Percentiles rank a stretch among this genome's conserved stretches.
Conservation (phyloP, 2,329 filamentous ascomycete species). For the Juglanconis sp. region DNA sequence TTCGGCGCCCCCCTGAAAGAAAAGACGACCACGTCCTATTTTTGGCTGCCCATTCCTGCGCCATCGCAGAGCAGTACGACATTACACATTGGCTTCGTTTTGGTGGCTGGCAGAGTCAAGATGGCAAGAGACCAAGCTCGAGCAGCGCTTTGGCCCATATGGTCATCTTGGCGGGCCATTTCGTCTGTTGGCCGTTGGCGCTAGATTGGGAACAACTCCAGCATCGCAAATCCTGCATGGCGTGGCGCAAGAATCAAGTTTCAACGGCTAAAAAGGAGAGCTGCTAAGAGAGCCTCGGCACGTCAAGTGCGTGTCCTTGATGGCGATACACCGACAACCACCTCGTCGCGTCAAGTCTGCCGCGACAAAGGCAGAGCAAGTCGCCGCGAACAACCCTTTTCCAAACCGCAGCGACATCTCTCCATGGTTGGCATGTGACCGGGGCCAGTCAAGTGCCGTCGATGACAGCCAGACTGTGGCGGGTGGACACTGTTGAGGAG, state of each 20-base stretch:
- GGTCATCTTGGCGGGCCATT: conserved; percentile 5
- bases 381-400: too few species aligned
- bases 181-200: not conserved
- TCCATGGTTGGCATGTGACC: not conserved
- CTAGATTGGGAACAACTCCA: not conserved
- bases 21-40: not conserved
- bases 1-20: not conserved
- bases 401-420: not conserved
- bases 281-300: not conserved
- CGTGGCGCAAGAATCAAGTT: not conserved
- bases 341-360: not conserved
- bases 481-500: not conserved
- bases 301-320: not conserved
- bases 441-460: not conserved
- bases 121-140: not conserved
- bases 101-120: conserved; percentile 2
- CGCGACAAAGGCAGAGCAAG: not conserved
- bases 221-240: not conserved
- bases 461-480: not conserved
- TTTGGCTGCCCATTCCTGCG: conserved; percentile 4
- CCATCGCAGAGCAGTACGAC: conserved; percentile 1
- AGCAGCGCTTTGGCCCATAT: not conserved
- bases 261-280: not conserved
- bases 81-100: not conserved
- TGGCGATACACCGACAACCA: not conserved